phyloP scores from a whole-genome alignment of 2,329 filamentous ascomycete species.

The Stachybotrys elegans region DNA sequence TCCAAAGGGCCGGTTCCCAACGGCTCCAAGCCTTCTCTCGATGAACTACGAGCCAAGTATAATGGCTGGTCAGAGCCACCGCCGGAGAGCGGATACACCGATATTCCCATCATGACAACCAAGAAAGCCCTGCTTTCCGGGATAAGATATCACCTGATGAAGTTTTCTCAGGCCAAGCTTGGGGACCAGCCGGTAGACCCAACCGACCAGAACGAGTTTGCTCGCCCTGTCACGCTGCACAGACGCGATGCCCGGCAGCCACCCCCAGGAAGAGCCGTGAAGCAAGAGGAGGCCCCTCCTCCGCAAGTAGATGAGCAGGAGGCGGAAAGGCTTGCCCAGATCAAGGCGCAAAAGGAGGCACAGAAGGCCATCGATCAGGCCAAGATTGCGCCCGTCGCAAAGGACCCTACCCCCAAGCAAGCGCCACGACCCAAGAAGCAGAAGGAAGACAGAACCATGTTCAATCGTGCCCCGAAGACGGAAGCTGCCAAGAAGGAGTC shows the following conservation, averaged over 20 bases:
- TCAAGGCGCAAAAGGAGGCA: slow-evolving; percentile 74
- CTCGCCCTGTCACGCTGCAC: slow-evolving; percentile 81
- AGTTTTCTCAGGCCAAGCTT: slow-evolving; percentile 59
- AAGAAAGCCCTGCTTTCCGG: slow-evolving; percentile 76
- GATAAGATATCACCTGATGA: slow-evolving; percentile 82
- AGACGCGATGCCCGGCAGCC: slow-evolving; percentile 77
- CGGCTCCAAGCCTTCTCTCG: slow-evolving; percentile 28
- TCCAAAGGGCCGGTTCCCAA: slow-evolving; percentile 17
- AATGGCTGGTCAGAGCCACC: slow-evolving; percentile 55
- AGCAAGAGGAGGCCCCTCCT: slow-evolving; percentile 48
- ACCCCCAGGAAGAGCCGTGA: slow-evolving; percentile 57
- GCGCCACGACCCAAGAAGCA: slow-evolving; percentile 53
- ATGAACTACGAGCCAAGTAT: slow-evolving; percentile 39
- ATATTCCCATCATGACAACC: slow-evolving; percentile 71
- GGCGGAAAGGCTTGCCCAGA: slow-evolving; percentile 60
- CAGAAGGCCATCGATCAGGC: slow-evolving; percentile 83
- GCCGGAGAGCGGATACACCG: slow-evolving; percentile 41
- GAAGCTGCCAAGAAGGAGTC: slow-evolving; percentile 75
- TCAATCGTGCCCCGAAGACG: slow-evolving; percentile 72
- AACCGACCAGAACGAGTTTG: slow-evolving; percentile 70
- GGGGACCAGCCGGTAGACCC: slow-evolving; percentile 62
- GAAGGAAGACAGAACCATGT: slow-evolving; percentile 79
- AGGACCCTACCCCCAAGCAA: slow-evolving; percentile 47
- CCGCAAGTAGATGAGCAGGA: slow-evolving; percentile 50
- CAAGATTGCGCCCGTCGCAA: slow-evolving; percentile 82